Evolutionary conservation across 495 filamentous ascomycete genomes (phyloP), one percentile per base, ranked within the genome.

Genomic region (Evernia prunastri): DNA sequence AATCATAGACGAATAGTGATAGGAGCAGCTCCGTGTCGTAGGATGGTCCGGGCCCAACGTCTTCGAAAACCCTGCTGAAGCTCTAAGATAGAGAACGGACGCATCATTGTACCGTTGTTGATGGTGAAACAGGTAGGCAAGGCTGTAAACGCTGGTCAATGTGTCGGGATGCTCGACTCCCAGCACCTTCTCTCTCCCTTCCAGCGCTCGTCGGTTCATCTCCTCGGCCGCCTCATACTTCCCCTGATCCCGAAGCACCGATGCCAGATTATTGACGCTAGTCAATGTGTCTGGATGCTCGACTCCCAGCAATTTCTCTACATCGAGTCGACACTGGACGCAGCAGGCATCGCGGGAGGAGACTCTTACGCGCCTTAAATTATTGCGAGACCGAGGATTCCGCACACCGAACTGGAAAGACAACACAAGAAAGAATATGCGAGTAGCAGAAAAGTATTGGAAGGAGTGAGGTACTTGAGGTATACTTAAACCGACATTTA

Each of bases 151-250:
- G 42, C 36, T 54, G 18, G 49, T 67, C 29, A 83, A 69, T 27
- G 77, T 79, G 31, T 69, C 4, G 25, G 74, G 74, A 72, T 82
- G 74, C 39, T 78, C 71, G 8, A 49, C 56, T 13, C 59, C 59
- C 4, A 80, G 66, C 35, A 71, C 59, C 66, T 66, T 74, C 63
- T 72, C 61, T 49, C 39, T 63, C 58, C 9, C 39, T 53, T 69
- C 66, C 18, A 75, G 65, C 8, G 49, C 58, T 47, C 58, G 54
- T 25, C 45, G 66, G 51, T 61, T 59, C 53, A 10, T 45, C 25
- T 51, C 25, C 25, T 51, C 47, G 6, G 47, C 70, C 61, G 63
- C 58, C 45, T 61, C 39, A 29, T 63, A 67, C 31, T 56, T 65
- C 54, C 51, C 61, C 61, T 56, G 45, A 12, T 60, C 36, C 15